Percentiles rank a stretch among this genome's conserved stretches.
Conservation (phyloP, 768 basidiomycete genomes). For the Tulasnella sp. region DNA sequence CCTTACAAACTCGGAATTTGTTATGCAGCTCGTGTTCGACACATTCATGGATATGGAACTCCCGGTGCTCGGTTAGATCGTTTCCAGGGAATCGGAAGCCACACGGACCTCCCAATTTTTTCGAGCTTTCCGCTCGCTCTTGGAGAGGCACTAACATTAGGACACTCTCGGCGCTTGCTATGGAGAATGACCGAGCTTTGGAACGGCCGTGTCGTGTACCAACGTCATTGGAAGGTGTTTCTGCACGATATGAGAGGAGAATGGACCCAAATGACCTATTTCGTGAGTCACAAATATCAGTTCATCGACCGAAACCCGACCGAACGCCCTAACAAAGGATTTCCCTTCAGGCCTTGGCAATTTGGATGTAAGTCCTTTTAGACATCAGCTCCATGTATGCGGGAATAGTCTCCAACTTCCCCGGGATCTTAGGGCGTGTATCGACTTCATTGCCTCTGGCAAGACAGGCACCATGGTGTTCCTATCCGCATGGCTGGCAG, state of each 20-base stretch:
- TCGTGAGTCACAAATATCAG: background rate
- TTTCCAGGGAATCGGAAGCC: background rate
- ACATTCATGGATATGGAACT: conserved; percentile 17
- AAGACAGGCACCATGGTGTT: background rate
- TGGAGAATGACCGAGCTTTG: background rate
- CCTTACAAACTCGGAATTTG: too few species aligned
- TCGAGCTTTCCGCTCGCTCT: background rate
- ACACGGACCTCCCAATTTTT: background rate
- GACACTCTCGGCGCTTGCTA: background rate
- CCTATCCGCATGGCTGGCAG: background rate
- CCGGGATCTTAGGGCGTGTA: background rate
- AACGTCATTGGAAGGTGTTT: conserved; percentile 23
- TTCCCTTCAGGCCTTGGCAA: background rate
- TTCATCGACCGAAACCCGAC: too few species aligned
- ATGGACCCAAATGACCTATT: background rate
- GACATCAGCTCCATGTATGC: background rate
- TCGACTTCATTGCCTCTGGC: background rate
- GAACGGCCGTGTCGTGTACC: conserved; percentile 20
- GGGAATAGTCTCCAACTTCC: background rate
- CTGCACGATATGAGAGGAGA: conserved; percentile 16
- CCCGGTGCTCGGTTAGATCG: background rate
- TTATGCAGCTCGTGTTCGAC: conserved; percentile 19
- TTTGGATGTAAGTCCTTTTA: conserved; percentile 15
- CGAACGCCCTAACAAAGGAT: background rate
- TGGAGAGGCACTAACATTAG: background rate